A percentile compares a stretch with the other conserved stretches of the same genome.
phyloP scores from a whole-genome alignment of 352 stramenopile genomes.

The Globisporangium nodosum region DNA sequence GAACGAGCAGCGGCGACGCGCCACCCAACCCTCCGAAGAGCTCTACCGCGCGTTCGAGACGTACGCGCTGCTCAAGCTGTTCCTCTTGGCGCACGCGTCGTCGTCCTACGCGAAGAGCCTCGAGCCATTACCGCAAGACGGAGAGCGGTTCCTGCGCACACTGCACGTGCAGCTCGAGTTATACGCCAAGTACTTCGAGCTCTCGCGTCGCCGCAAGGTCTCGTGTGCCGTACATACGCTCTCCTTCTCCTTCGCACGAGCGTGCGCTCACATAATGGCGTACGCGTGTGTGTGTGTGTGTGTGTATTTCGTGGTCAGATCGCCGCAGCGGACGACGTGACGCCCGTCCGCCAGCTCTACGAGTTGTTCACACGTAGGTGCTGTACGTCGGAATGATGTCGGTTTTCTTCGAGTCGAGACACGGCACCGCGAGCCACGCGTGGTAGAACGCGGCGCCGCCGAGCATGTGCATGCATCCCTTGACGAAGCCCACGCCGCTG shows the following conservation, averaged over 20 bases:
- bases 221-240: neutral
- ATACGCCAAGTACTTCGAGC: slow-evolving; percentile 54
- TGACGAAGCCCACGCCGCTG: slow-evolving; percentile 44
- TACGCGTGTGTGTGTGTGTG: neutral
- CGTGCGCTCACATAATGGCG: too few species aligned
- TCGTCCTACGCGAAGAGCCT: too few species aligned
- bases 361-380: slow-evolving; percentile 41
- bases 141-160: slow-evolving; percentile 14
- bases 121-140: neutral
- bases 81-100: slow-evolving; percentile 26
- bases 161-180: slow-evolving; percentile 47
- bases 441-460: slow-evolving; percentile 70
- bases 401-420: slow-evolving; percentile 80
- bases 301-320: slow-evolving; percentile 19
- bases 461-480: slow-evolving; percentile 64
- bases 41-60: slow-evolving; percentile 21
- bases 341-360: slow-evolving; percentile 33
- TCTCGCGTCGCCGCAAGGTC: slow-evolving; percentile 32
- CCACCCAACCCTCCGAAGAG: neutral
- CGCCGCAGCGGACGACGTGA: slow-evolving; percentile 19
- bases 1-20: slow-evolving; percentile 1
- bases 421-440: slow-evolving; percentile 69
- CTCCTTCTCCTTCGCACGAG: too few species aligned
- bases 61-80: slow-evolving; percentile 59
- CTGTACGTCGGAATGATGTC: slow-evolving; percentile 71